Base-by-base conservation (phyloP, 306 rosid genomes). In the Benincasa hispida region DNA sequence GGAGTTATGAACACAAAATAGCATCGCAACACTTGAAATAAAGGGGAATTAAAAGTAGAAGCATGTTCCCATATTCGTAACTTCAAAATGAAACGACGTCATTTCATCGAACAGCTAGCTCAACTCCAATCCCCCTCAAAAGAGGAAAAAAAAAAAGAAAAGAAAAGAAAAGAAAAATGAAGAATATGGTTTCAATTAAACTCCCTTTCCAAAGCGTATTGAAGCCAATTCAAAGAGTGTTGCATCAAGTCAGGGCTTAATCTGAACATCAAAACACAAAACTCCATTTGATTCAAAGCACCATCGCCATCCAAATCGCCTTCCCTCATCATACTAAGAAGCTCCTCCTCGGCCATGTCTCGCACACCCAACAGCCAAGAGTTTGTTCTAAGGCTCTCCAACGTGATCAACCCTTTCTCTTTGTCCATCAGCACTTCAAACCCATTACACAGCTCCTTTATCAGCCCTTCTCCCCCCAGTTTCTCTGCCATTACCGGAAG, bases 261-360 rank as follows among this genome's bases (percentile, higher is more conserved):
- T 81, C 99, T 90, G 83, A 94, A 94, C 99, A 94, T 94, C 87
- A 94, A 81, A 59, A 94, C 99, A 28, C 99, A 94, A 54, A 92
- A 94, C 68, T 94, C 98, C 98, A 92, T 94, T 83, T 87, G 90
- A 18, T 79, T 79, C 28, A 94, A 84, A 0, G 88, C 89, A 0
- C 99, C 98, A 25, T 94, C 99, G 10, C 96, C 89, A 34, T 94
- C 99, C 11, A 86, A 57, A 58, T 92, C 99, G 5, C 97, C 99
- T 79, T 89, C 96, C 45, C 65, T 80, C 80, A 92, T 57, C 98
- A 94, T 94, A 76, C 92, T 79, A 51, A 80, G 82, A 30, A 94
- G 91, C 53, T 94, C 99, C 2, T 90, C 96, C 9, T 94, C 96
- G 28, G 86, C 84, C 84, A 94, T 28, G 25, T 91, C 87, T 34